Percentiles rank a stretch among this genome's conserved stretches.
phyloP scores from a whole-genome alignment of 106 monocot genomes.

The Posidonia australis region DNA sequence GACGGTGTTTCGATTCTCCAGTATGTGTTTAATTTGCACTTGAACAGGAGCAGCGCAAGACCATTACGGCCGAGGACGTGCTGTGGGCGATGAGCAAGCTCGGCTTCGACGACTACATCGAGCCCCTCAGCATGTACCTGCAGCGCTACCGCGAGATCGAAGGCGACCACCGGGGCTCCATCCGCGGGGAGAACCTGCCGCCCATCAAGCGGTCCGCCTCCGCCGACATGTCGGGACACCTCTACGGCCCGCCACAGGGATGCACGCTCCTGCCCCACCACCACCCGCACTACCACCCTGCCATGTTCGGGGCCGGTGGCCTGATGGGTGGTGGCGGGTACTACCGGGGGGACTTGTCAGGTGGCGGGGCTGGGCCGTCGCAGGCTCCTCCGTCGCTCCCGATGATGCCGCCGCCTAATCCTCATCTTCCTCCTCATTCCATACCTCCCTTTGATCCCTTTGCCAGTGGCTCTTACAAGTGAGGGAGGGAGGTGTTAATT shows the following conservation, averaged over 20 bases:
- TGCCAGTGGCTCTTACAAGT: slow-evolving; percentile 4
- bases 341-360: not conserved
- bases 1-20: too few relatives aligned
- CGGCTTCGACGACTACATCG: slow-evolving; percentile 43
- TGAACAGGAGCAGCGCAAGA: slow-evolving; percentile 46
- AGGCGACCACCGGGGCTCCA: slow-evolving; percentile 32
- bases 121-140: slow-evolving; percentile 30
- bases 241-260: not conserved
- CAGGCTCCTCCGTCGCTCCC: slow-evolving; percentile 4
- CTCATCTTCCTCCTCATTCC: not conserved
- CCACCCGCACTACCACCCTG: slow-evolving; percentile 6
- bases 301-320: slow-evolving; percentile 1
- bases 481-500: not conserved
- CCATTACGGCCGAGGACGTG: slow-evolving; percentile 41
- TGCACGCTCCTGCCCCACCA: not conserved
- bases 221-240: not conserved
- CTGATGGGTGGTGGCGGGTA: slow-evolving; percentile 3
- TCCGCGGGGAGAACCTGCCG: slow-evolving; percentile 21
- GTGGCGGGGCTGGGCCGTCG: slow-evolving; percentile 8
- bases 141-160: slow-evolving; percentile 37
- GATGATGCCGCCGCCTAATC: not conserved
- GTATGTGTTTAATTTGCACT: too few relatives aligned
- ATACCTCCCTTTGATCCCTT: slow-evolving; percentile 3
- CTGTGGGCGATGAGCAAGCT: slow-evolving; percentile 44
- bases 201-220: slow-evolving; percentile 19